These are phyloP conservation scores for Wickerhamiella musiphila DNA, from an alignment of 805 yeast species.

Conservation along the genomic window DNA sequence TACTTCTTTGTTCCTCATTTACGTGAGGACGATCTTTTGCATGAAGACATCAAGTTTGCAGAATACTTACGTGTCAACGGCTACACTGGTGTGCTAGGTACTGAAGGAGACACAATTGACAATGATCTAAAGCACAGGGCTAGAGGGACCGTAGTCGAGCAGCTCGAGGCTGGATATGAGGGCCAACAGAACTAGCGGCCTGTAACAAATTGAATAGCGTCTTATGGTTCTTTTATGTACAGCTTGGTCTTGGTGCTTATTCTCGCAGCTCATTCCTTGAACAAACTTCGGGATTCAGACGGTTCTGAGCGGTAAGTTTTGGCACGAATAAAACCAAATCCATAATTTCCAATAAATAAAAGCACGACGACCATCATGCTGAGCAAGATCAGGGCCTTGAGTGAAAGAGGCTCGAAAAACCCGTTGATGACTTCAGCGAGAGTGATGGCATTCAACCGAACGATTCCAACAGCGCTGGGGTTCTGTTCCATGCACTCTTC, in stretches of 20 bases:
- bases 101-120: not conserved
- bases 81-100: constrained; percentile 32
- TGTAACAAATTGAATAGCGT: too few species aligned
- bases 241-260: too few species aligned
- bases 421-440: constrained; percentile 64
- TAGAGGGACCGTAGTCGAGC: not conserved
- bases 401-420: constrained; percentile 47
- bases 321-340: constrained; percentile 15
- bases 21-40: constrained; percentile 48
- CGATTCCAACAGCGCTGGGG: constrained; percentile 42
- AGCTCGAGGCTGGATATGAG: not conserved
- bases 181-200: too few species aligned
- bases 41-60: constrained; percentile 46
- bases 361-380: constrained; percentile 3
- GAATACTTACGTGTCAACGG: constrained; percentile 41
- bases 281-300: too few species aligned
- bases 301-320: too few species aligned
- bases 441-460: constrained; percentile 57
- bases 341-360: constrained; percentile 11
- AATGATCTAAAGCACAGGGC: not conserved
- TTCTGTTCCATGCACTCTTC: constrained; percentile 66
- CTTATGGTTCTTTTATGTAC: too few species aligned
- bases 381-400: constrained; percentile 9
- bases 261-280: too few species aligned
- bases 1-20: constrained; percentile 50